Base-by-base conservation (phyloP, 192 early-diverging fungal genomes). In the Gorgonomyces haynaldii region DNA sequence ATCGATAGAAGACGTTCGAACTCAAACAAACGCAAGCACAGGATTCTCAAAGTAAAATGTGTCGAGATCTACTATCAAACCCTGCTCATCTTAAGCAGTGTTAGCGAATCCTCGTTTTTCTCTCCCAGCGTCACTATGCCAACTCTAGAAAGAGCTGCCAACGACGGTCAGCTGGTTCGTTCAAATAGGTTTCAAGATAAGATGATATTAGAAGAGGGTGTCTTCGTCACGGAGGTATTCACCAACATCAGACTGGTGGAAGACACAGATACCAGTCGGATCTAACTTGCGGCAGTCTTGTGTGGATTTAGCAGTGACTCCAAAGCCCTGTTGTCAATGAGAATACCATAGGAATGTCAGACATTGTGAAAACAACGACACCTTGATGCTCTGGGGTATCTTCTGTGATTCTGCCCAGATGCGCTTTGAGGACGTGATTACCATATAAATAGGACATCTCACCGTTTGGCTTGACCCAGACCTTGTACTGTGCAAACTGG, bases 361-460 rank as follows among this genome's bases (percentile, higher is more conserved):
- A 68, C 92, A 96, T 96, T 36, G 85, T 85, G 53, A 79, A 89
- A 35, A 98, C 77, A 5, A 98, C 81, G 4, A 95, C 91, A 54
- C 95, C 95, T 60, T 92, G 89, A 66, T 98, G 88, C 61, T 96
- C 89, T 23, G 95, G 95, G 20, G 90, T 95, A 64, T 98, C 92
- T 58, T 98, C 95, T 5, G 95, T 95, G 44, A 96, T 89, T 35
- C 95, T 71, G 15, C 92, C 91, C 50, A 98, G 68, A 58, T 98
- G 95, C 7, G 93, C 96, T 64, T 95, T 98, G 44, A 93, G 76
- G 32, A 96, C 76, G 59, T 98, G 84, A 76, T 98, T 98, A 9
- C 96, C 93, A 57, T 98, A 98, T 50, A 98, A 52, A 72, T 89
- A 98, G 7, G 90, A 85, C 92, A 93, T 96, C 67, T 98, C 96